Conservation (phyloP, 2,329 filamentous ascomycete species). For the Microcyclosporella mali region DNA sequence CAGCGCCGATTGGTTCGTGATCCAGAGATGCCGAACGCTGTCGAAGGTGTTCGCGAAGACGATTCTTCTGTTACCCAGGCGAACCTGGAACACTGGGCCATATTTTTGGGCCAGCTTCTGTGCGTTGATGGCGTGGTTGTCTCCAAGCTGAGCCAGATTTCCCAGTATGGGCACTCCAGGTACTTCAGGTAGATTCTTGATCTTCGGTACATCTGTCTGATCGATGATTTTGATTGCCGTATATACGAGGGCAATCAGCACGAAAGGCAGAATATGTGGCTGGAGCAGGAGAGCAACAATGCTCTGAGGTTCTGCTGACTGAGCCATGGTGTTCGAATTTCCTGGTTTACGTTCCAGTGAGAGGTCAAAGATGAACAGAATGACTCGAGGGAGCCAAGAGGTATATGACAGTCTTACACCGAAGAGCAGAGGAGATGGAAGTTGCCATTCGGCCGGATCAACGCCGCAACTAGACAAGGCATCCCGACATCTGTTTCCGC, state of each 20-base stretch:
- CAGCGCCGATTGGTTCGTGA: conserved; percentile 69
- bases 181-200: conserved; percentile 44
- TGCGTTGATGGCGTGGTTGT: conserved; percentile 42
- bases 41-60: conserved; percentile 75
- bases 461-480: not conserved
- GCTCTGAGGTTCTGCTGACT: conserved; percentile 22
- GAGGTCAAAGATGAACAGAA: not conserved
- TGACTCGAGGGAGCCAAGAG: not conserved
- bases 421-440: not conserved
- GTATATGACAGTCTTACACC: not conserved
- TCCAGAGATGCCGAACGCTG: conserved; percentile 67
- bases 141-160: conserved; percentile 42
- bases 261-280: conserved; percentile 38
- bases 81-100: conserved; percentile 46
- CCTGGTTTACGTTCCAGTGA: not conserved
- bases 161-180: conserved; percentile 44
- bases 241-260: conserved; percentile 36
- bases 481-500: too few species aligned
- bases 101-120: conserved; percentile 44
- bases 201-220: conserved; percentile 43
- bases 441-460: not conserved
- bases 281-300: conserved; percentile 29
- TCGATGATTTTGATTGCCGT: conserved; percentile 39
- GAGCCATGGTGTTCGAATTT: conserved; percentile 18
- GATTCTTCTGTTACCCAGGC: conserved; percentile 64